Percentiles rank a stretch among this genome's conserved stretches.
Evolutionary conservation across 306 rosid genomes (phyloP).

Genomic region (Erythrophleum fordii): DNA sequence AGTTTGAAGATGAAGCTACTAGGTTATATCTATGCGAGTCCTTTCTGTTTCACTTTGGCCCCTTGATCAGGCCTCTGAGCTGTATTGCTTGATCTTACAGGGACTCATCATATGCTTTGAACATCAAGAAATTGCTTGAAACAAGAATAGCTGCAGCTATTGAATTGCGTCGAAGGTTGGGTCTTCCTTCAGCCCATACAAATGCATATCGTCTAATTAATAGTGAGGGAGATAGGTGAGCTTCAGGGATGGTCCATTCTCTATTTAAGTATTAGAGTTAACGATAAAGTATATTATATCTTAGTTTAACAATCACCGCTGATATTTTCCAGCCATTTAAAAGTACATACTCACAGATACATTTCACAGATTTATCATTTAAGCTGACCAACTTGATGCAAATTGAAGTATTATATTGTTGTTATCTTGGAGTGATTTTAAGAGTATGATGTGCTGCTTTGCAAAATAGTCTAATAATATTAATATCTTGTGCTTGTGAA

Average conservation of each 20-base stretch:
- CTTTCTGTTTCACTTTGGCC: conserved; percentile 20
- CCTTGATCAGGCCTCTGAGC: conserved; percentile 31
- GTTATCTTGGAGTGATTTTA: conserved; percentile 17
- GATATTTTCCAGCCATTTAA: conserved; percentile 5
- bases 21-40: conserved; percentile 50
- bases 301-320: not conserved
- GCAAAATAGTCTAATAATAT: not conserved
- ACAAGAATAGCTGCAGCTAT: conserved; percentile 69
- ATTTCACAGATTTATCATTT: conserved; percentile 16
- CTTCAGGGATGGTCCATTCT: not conserved
- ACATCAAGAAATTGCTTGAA: conserved; percentile 80
- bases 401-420: conserved; percentile 1
- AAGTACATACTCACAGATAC: not conserved
- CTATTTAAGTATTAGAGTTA: conserved; percentile 9
- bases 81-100: conserved; percentile 47
- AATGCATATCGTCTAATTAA: conserved; percentile 85
- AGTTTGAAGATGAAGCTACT: conserved; percentile 79
- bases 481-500: conserved; percentile 2
- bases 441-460: conserved; percentile 2
- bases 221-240: conserved; percentile 93
- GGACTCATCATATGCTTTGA: conserved; percentile 62
- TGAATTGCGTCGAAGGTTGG: conserved; percentile 70
- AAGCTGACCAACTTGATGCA: not conserved
- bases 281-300: not conserved
- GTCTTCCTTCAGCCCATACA: conserved; percentile 78